Evolutionary conservation across 306 rosid species (phyloP), one percentile per base, ranked within the genome.

Genomic region (Sindora glabra): DNA sequence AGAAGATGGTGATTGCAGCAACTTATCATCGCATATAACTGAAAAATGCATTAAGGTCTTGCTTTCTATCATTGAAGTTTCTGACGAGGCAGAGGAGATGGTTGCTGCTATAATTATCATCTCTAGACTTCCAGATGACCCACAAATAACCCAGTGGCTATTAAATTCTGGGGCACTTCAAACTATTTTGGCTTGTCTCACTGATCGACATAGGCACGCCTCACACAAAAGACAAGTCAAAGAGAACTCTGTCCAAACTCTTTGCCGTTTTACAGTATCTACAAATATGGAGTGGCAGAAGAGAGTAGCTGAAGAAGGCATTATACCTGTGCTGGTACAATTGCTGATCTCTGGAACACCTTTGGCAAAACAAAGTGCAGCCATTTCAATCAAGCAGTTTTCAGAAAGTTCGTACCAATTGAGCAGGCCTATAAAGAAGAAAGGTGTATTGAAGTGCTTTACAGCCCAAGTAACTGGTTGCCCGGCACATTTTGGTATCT

Each of bases 221-320:
- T 67, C 67, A 1, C 73, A 55, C 63, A 67, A 41, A 51, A 62
- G 56, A 27, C 76, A 72, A 22, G 74, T 76, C 36, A 54, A 50
- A 34, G 91, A 79, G 64, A 78, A 74, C 26, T 76, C 85, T 41
- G 83, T 70, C 48, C 77, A 67, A 73, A 83, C 92, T 25, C 77
- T 81, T 17, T 49, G 76, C 44, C 85, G 67, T 65, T 85, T 81
- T 64, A 85, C 85, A 3, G 83, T 79, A 51, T 56, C 83, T 16
- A 57, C 92, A 58, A 85, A 78, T 33, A 51, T 17, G 54, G 88
- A 71, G 50, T 85, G 85, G 76, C 88, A 85, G 69, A 74, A 34
- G 65, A 61, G 61, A 44, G 83, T 85, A 48, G 87, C 92, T 44
- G 75, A 73, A 71, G 72, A 80, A n/a, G 91, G 91, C 48, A 39